These are phyloP conservation scores for Cryptosporidium parvum DNA, from an alignment of 169 alveolate species.

Conservation along the genomic window DNA sequence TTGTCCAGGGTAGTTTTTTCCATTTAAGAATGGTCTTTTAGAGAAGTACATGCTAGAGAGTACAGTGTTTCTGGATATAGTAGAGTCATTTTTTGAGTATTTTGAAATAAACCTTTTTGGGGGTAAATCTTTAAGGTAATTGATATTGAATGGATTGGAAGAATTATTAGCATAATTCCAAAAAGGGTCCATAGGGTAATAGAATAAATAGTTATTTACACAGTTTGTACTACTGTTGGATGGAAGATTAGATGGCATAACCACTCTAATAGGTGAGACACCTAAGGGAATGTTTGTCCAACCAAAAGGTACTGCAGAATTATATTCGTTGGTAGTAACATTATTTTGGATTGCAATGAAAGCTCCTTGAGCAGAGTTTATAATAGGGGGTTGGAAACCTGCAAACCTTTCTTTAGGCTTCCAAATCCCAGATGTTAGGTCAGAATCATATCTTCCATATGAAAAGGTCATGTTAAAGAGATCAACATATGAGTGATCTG, in stretches of 20 bases:
- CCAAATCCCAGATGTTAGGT: conserved; percentile 15
- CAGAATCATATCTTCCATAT: conserved; percentile 19
- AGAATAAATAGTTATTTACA: conserved; percentile 39
- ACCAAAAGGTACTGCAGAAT: conserved; percentile 75
- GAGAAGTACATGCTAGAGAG: conserved; percentile 61
- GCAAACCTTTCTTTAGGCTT: conserved; percentile 35
- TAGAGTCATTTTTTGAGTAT: conserved; percentile 3
- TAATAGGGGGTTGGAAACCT: conserved; percentile 67
- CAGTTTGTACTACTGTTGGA: background rate
- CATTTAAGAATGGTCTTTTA: conserved; percentile 57
- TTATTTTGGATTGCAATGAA: conserved; percentile 51
- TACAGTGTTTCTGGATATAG: conserved; percentile 36
- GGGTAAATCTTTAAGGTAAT: conserved; percentile 1
- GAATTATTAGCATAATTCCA: conserved; percentile 34
- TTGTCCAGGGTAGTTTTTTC: conserved; percentile 37
- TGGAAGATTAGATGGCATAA: conserved; percentile 66
- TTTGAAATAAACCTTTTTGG: background rate
- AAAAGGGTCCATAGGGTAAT: conserved; percentile 61
- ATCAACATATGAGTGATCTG: conserved; percentile 45
- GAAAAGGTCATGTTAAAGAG: conserved; percentile 52
- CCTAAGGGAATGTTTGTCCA: conserved; percentile 67
- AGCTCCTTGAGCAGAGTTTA: conserved; percentile 68
- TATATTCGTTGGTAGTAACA: conserved; percentile 49
- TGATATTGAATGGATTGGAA: conserved; percentile 28
- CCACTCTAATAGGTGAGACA: conserved; percentile 58